Percentiles rank a stretch among this genome's conserved stretches.
phyloP scores from a whole-genome alignment of 1,284 basidiomycete species.

The Pyrrhoderma noxium region DNA sequence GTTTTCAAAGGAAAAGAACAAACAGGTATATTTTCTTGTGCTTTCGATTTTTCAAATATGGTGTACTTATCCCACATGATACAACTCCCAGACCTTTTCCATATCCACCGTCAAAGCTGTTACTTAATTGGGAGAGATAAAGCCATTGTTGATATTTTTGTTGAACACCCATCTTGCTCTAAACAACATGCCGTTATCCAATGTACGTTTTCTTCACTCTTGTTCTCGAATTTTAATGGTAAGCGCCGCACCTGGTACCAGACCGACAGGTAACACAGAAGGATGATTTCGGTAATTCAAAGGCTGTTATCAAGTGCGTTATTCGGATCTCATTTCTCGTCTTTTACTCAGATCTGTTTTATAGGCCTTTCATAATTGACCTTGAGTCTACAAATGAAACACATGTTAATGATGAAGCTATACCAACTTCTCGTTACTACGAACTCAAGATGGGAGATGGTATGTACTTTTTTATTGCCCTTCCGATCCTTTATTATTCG shows the following conservation, averaged over 20 bases:
- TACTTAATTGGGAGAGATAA: slow-evolving; percentile 91
- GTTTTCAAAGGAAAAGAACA: slow-evolving; percentile 95
- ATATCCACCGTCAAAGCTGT: slow-evolving; percentile 88
- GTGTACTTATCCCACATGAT: background rate
- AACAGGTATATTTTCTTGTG: slow-evolving; percentile 54
- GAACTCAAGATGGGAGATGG: slow-evolving; percentile 86
- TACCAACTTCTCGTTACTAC: slow-evolving; percentile 86
- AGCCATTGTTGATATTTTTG: slow-evolving; percentile 79
- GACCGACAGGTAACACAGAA: slow-evolving; percentile 79
- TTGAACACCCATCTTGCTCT: slow-evolving; percentile 95
- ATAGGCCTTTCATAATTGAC: slow-evolving; percentile 91
- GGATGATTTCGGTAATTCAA: slow-evolving; percentile 82
- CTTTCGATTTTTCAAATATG: background rate
- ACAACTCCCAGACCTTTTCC: slow-evolving; percentile 56
- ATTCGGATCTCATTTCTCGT: slow-evolving; percentile 9
- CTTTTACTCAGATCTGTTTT: slow-evolving; percentile 14
- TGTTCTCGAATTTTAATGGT: background rate
- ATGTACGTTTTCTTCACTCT: slow-evolving; percentile 41
- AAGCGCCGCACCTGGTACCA: slow-evolving; percentile 24
- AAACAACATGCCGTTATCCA: slow-evolving; percentile 99
- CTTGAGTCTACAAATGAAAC: slow-evolving; percentile 96
- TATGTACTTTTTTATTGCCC: slow-evolving; percentile 44
- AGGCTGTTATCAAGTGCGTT: slow-evolving; percentile 72
- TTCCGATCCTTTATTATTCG: background rate
- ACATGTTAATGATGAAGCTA: slow-evolving; percentile 78